Evolutionary conservation across 148 eudicot genomes (phyloP).

Genomic region (Rhododendron williamsianum): DNA sequence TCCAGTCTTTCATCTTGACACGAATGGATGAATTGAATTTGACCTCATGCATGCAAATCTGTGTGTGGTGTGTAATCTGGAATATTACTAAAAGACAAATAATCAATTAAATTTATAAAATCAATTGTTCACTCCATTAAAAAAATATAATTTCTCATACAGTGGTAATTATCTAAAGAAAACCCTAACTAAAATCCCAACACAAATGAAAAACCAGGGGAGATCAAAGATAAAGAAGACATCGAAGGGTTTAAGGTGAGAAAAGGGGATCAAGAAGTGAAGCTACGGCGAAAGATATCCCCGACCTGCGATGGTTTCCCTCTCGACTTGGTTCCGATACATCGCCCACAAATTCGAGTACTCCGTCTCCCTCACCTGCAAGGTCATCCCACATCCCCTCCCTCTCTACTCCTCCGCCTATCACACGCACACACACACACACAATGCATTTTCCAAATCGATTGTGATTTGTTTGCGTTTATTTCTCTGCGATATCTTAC

Average conservation of each 20-base stretch:
- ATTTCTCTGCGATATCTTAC: neutral
- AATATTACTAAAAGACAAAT: too few species aligned
- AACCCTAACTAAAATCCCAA: neutral
- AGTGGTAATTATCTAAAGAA: too few species aligned
- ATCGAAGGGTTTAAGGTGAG: neutral
- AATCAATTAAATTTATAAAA: too few species aligned
- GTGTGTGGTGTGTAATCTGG: too few species aligned
- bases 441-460: neutral
- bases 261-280: neutral
- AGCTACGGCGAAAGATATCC: neutral
- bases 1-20: too few species aligned
- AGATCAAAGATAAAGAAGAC: neutral
- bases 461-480: neutral
- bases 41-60: too few species aligned
- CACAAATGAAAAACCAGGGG: neutral
- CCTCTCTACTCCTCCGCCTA: too few species aligned
- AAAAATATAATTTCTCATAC: too few species aligned
- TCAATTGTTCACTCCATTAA: too few species aligned
- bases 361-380: constrained; percentile 32
- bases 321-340: constrained; percentile 38
- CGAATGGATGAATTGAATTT: too few species aligned
- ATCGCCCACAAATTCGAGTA: constrained; percentile 36
- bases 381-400: constrained; percentile 13
- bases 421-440: neutral
- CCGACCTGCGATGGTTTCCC: constrained; percentile 24